Percentiles rank a stretch among this genome's conserved stretches.
phyloP scores from a whole-genome alignment of 2,329 filamentous ascomycete genomes.

The Ophiostoma himal-ulmi region DNA sequence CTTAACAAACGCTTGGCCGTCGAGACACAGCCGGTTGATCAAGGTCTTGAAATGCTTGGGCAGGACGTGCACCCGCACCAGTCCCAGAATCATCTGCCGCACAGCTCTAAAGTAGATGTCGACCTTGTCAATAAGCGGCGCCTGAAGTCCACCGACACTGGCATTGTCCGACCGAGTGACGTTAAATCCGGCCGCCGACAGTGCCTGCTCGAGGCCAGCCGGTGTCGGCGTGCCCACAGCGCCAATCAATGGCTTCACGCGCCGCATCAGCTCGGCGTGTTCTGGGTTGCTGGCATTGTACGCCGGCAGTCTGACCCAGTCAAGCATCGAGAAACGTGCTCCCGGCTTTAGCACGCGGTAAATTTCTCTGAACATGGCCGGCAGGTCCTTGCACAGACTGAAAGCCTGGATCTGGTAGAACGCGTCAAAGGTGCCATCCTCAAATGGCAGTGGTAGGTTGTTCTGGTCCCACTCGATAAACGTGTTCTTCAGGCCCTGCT shows the following conservation, averaged over 20 bases:
- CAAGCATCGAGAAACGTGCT: constrained; percentile 45
- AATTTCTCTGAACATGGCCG: constrained; percentile 43
- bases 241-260: constrained; percentile 50
- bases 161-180: constrained; percentile 47
- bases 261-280: constrained; percentile 47
- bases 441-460: constrained; percentile 46
- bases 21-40: constrained; percentile 48
- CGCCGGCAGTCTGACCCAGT: constrained; percentile 48
- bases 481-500: constrained; percentile 40
- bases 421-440: constrained; percentile 44
- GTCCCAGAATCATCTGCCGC: constrained; percentile 43
- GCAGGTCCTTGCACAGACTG: constrained; percentile 47
- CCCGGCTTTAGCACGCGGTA: constrained; percentile 47
- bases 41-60: constrained; percentile 49
- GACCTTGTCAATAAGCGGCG: constrained; percentile 49
- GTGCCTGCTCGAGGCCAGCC: constrained; percentile 40
- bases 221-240: constrained; percentile 51
- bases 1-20: constrained; percentile 50
- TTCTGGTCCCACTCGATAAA: constrained; percentile 50
- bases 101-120: constrained; percentile 50
- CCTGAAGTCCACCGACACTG: constrained; percentile 46
- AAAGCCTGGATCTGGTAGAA: constrained; percentile 55
- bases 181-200: constrained; percentile 43
- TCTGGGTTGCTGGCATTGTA: constrained; percentile 43
- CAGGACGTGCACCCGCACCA: constrained; percentile 43